These are phyloP conservation scores for Hypoxylon subgilvum DNA, from an alignment of 495 filamentous ascomycete species.

Conservation along the genomic window DNA sequence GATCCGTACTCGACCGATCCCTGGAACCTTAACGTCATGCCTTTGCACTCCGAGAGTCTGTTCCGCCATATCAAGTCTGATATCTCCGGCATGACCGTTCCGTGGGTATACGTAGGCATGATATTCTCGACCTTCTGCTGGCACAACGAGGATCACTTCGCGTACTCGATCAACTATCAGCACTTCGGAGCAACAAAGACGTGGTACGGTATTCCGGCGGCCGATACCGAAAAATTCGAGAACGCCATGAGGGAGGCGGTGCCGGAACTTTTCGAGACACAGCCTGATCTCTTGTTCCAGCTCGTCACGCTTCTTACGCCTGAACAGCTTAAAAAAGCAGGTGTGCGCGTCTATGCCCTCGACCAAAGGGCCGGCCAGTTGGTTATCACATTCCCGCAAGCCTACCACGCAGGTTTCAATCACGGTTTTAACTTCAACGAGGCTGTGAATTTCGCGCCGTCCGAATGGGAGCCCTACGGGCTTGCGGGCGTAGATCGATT, in stretches of 20 bases:
- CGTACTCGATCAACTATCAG: slow-evolving; percentile 98
- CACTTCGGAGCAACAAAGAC: slow-evolving; percentile 99
- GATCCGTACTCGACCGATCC: slow-evolving; percentile 85
- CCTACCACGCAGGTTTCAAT: slow-evolving; percentile 92
- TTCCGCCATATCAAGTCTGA: slow-evolving; percentile 98
- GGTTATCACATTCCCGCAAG: slow-evolving; percentile 92
- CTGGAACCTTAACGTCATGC: slow-evolving; percentile 96
- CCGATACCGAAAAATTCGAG: slow-evolving; percentile 93
- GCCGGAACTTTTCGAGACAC: slow-evolving; percentile 94
- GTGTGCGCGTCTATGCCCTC: slow-evolving; percentile 87
- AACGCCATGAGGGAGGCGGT: slow-evolving; percentile 93
- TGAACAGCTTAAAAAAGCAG: slow-evolving; percentile 92
- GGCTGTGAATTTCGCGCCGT: slow-evolving; percentile 95
- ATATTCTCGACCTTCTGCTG: slow-evolving; percentile 99
- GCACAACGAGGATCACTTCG: slow-evolving; percentile 98
- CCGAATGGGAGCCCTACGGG: slow-evolving; percentile 96
- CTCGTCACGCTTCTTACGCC: slow-evolving; percentile 93
- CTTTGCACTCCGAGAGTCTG: slow-evolving; percentile 86
- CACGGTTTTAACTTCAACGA: slow-evolving; percentile 99
- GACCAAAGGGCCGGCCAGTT: slow-evolving; percentile 96
- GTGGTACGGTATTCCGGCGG: slow-evolving; percentile 97
- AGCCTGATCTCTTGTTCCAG: slow-evolving; percentile 96
- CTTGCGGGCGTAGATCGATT: slow-evolving; percentile 84
- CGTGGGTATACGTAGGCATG: slow-evolving; percentile 99
- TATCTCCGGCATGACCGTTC: slow-evolving; percentile 99